Evolutionary conservation across 306 rosid species (phyloP), one percentile per base, ranked within the genome.

Genomic region (Chamaecrista fasciculata): DNA sequence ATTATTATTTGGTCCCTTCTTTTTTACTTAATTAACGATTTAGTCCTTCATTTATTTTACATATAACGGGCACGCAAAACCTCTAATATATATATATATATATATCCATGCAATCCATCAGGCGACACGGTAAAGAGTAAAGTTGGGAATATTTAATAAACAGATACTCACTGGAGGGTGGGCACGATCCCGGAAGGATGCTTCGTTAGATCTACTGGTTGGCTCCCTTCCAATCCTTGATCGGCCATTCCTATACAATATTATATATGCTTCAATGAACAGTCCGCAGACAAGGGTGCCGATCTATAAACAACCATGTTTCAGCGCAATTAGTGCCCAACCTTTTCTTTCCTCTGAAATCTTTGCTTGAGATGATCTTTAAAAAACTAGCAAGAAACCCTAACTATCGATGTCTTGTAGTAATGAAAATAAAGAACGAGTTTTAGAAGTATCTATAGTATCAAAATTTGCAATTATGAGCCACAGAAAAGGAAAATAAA

Each of bases 101-200:
- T n/a, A n/a, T n/a, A n/a, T n/a, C n/a, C 36, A 46, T 11, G 62
- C 62, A 51, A 63, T 48, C 39, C 21, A 70, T 58, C 40, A 65
- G 18, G 58, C 11, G 19, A 39, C 28, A 53, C 34, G 25, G 15
- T 16, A 12, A 29, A 47, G 44, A 31, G 34, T 15, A 5, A 60
- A 58, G 28, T 16, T 61, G 34, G 24, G 56, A 72, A 21, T n/a
- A 59, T 42, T 31, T 19, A 11, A 37, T 4, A 42, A 31, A 31
- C n/a, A 19, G 48, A 28, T 69, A 90, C 98, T 88, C 91, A 94
- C 98, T 88, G 98, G 6, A 94, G 92, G 68, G 94, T 94, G 34
- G 98, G 98, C 34, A 94, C 91, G 23, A 90, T 94, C 75, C 97
- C 97, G 72, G 96, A 90, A 83, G 97, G 98, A 61, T 94, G 96